A percentile compares a stretch with the other conserved stretches of the same genome.
Conservation (phyloP, 176 grass and related monocot species). For the Microstegium vimineum region DNA sequence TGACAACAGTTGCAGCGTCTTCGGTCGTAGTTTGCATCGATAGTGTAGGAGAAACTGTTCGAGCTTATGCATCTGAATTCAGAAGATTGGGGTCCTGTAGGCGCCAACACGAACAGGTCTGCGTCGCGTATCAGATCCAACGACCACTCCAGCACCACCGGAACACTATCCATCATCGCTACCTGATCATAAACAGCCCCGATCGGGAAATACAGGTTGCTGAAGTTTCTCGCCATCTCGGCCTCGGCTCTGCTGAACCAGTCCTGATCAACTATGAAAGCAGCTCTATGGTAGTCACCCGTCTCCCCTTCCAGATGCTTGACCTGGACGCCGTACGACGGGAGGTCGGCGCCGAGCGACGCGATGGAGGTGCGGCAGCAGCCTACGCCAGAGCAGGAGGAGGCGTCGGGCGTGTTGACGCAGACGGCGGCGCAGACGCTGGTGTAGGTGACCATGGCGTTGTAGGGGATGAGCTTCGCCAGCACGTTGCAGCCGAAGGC, state of each 20-base stretch:
- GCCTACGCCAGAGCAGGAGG: neutral
- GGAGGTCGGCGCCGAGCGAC: neutral
- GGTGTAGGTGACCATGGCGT: neutral
- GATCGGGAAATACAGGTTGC: neutral
- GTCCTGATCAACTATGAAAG: slow-evolving; percentile 29
- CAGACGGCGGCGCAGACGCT: neutral
- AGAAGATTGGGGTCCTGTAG: neutral
- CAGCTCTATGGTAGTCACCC: neutral
- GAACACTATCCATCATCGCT: neutral
- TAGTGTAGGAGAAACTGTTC: neutral
- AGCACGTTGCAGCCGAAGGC: slow-evolving; percentile 22
- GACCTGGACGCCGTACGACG: neutral
- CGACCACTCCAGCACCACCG: neutral
- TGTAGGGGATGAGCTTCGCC: neutral
- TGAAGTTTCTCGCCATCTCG: neutral
- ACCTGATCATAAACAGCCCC: no score
- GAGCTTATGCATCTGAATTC: slow-evolving; percentile 19
- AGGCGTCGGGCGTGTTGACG: no score
- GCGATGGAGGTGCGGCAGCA: slow-evolving; percentile 23
- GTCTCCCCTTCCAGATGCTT: neutral
- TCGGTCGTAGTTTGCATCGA: neutral
- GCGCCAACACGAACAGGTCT: neutral
- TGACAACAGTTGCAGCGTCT: slow-evolving; percentile 32
- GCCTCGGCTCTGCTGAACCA: slow-evolving; percentile 22
- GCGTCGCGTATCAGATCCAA: neutral